Percentiles rank a stretch among this genome's conserved stretches.
Conservation (phyloP, 2,329 filamentous ascomycete genomes). For the Penicillium griseofulvum region DNA sequence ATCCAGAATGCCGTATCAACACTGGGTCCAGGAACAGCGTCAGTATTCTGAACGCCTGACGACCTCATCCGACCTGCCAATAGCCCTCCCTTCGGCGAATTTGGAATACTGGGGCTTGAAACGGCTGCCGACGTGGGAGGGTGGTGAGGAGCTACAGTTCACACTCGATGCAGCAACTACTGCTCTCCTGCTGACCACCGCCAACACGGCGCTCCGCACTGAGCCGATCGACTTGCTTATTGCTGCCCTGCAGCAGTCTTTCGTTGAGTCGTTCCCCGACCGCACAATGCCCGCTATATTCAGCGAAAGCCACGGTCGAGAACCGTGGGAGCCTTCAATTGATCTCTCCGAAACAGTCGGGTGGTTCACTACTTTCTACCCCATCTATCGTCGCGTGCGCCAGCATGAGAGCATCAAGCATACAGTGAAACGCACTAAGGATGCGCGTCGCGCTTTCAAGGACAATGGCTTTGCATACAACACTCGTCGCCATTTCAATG, state of each 20-base stretch:
- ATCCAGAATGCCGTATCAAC: not conserved
- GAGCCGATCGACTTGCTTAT: constrained; percentile 24
- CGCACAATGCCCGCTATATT: constrained; percentile 18
- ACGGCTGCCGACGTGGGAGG: not conserved
- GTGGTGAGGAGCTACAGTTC: constrained; percentile 1
- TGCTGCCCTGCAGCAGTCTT: constrained; percentile 18
- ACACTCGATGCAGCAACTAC: constrained; percentile 11
- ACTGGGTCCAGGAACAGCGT: not conserved
- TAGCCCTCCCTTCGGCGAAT: not conserved
- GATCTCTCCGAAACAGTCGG: constrained; percentile 23
- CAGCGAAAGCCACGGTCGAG: constrained; percentile 25
- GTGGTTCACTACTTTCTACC: constrained; percentile 23
- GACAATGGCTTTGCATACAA: constrained; percentile 3
- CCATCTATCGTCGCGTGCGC: not conserved
- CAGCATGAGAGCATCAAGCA: not conserved
- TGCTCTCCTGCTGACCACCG: constrained; percentile 6
- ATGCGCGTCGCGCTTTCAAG: not conserved
- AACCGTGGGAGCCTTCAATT: constrained; percentile 15
- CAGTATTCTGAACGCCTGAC: not conserved
- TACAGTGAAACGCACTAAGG: constrained; percentile 1
- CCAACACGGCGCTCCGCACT: constrained; percentile 10
- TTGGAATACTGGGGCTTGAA: constrained; percentile 2
- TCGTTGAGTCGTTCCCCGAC: constrained; percentile 14
- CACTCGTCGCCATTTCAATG: not conserved
- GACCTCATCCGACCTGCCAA: not conserved